Base-by-base conservation (phyloP, 805 yeast species). In the Monosporozyma yasuniensis region DNA sequence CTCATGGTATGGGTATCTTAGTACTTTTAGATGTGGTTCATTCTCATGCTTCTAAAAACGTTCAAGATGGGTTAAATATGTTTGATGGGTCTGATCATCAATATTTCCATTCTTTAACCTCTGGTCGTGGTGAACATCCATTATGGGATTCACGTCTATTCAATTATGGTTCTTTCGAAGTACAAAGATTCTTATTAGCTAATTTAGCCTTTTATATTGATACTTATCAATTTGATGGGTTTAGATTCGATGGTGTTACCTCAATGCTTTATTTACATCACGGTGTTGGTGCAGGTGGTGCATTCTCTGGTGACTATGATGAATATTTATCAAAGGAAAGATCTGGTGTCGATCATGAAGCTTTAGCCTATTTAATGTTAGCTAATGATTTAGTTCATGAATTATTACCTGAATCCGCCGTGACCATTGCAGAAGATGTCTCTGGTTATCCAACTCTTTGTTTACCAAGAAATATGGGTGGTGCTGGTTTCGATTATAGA, bases 371-470 rank as follows among this genome's bases (percentile, higher is more conserved):
- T 65, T 69, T 91, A 61, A 89, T 90, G 85, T 68, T 93, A 53
- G 97, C 96, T n/a, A 93, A 91, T 67, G 78, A 80, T 56, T 68
- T 91, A 58, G 78, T 91, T 55, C 72, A 70, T 30, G 75, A 79
- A 55, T 72, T 81, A 57, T 70, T 76, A 48, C 66, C 72, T 34
- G 71, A 77, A 12, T 70, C 74, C 49, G 80, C 84, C 56, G 77
- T 85, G 9, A 79, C 96, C 1, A 84, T 91, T 56, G 98, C 98
- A 3, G 99, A 91, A 67, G 99, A 91, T 65, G 99, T 91, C 44
- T 83, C 93, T 46, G 99, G 99, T 10, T 91, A 91, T 84, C 99
- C 99, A 32, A 89, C 97, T 1, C 71, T 93, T 50, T 91, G 98
- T 67, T 67, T 86, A 50, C 82, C 93, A 5, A 75, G 87, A 47